These are phyloP conservation scores for Russula dissimulans DNA, from an alignment of 768 basidiomycete genomes.

Conservation along the genomic window DNA sequence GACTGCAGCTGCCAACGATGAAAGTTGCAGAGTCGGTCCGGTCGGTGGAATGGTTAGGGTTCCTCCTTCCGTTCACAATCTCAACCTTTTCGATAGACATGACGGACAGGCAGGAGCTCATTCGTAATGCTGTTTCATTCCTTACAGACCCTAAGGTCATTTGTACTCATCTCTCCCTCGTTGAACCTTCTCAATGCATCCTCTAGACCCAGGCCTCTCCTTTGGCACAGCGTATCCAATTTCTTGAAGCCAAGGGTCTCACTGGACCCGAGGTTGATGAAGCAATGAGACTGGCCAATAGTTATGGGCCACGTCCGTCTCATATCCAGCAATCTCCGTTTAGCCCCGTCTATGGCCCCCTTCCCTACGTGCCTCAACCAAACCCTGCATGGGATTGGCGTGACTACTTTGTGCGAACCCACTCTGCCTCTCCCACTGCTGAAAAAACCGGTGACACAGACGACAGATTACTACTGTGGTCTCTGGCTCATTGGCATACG, in stretches of 20 bases:
- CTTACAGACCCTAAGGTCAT: conserved; percentile 73
- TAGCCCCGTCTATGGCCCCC: conserved; percentile 37
- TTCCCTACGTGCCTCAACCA: conserved; percentile 35
- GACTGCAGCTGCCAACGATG: background rate
- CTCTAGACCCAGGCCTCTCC: conserved; percentile 66
- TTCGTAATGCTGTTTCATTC: conserved; percentile 78
- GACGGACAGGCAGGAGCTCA: conserved; percentile 61
- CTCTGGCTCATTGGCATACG: conserved; percentile 78
- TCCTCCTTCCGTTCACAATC: background rate
- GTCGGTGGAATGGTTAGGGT: conserved; percentile 3
- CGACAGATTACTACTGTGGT: conserved; percentile 84
- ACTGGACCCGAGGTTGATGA: conserved; percentile 76
- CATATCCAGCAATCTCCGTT: conserved; percentile 25
- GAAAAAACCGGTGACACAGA: conserved; percentile 2
- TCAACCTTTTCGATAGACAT: conserved; percentile 22
- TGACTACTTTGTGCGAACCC: conserved; percentile 80
- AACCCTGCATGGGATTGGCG: conserved; percentile 81
- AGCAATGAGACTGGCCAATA: conserved; percentile 56
- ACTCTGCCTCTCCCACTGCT: background rate
- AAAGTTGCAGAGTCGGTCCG: too few relatives aligned
- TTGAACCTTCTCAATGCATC: conserved; percentile 5
- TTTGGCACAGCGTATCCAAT: conserved; percentile 77
- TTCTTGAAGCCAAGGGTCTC: conserved; percentile 93
- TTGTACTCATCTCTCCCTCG: background rate
- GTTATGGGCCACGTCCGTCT: conserved; percentile 12